Base-by-base conservation (phyloP, 352 stramenopile species). In the Globisporangium emineosum region DNA sequence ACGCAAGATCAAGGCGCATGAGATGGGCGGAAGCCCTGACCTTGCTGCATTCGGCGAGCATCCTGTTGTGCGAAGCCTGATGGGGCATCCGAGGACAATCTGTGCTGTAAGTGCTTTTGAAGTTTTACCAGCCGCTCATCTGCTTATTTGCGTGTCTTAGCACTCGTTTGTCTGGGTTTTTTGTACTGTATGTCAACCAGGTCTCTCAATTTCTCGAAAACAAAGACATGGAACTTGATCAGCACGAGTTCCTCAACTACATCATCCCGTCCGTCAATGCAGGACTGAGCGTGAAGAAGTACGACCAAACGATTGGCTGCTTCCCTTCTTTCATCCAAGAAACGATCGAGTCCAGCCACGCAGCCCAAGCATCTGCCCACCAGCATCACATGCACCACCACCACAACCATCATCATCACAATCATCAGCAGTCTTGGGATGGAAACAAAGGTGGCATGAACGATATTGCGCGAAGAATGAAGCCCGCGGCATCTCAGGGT, bases 201-300 rank as follows among this genome's bases (percentile, higher is more conserved):
- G 78, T 93, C 5, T 85, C 85, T 9, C 85, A 93, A 60, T 91
- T 93, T 21, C 63, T 93, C 62, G 83, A 93, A 65, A 84, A 81
- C 43, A 91, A 90, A 57, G 85, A 93, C 61, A 89, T 93, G 79
- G 79, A 91, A 43, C 65, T 90, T n/a, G 85, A 93, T 50, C 80
- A 92, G 69, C 78, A 80, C 49, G 85, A 93, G 64, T 91, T 93
- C 50, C 64, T 93, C 19, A 77, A 80, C 57, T 93, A 91, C 66
- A 90, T 93, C 52, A 89, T 93, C 32, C 85, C 85, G 21, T 89
- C 85, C 0, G 83, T 93, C 9, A 88, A 81, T n/a, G 85, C 79
- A 1, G 85, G 85, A 3, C 73, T 93, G 40, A 76, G 74, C n/a
- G 57, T 73, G 35, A 69, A 72, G n/a, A 77, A 78, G 21, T 70